Percentiles rank a stretch among this genome's conserved stretches.
Evolutionary conservation across 2,329 filamentous ascomycete species (phyloP).

Genomic region (Nemania abortiva): DNA sequence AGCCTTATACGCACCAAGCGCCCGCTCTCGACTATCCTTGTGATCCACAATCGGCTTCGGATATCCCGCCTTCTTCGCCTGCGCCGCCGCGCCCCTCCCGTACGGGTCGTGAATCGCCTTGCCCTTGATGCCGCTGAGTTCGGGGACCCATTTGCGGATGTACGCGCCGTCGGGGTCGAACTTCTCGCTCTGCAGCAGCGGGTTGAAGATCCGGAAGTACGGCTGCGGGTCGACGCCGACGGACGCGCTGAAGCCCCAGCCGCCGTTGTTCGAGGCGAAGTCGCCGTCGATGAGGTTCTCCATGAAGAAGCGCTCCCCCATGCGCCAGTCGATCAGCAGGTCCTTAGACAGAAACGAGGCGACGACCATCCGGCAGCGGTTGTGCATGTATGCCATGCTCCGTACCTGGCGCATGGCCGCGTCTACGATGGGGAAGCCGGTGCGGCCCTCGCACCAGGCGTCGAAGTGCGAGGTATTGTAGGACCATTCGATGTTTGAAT

Average conservation of each 20-base stretch:
- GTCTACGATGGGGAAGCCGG: slow-evolving; percentile 86
- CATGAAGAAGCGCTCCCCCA: slow-evolving; percentile 87
- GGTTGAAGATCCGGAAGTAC: slow-evolving; percentile 93
- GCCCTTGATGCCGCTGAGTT: slow-evolving; percentile 72
- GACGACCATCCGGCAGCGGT: slow-evolving; percentile 85
- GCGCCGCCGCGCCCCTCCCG: slow-evolving; percentile 67
- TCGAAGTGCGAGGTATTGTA: slow-evolving; percentile 76
- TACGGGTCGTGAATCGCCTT: slow-evolving; percentile 87
- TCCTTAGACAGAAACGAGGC: slow-evolving; percentile 86
- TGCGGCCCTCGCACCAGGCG: slow-evolving; percentile 79
- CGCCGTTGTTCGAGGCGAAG: slow-evolving; percentile 80
- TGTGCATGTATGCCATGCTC: slow-evolving; percentile 82
- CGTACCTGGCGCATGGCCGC: slow-evolving; percentile 85
- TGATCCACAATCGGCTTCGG: slow-evolving; percentile 82
- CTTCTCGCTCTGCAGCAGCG: slow-evolving; percentile 84
- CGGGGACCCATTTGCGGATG: slow-evolving; percentile 85
- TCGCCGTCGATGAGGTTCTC: slow-evolving; percentile 82
- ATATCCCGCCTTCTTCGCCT: slow-evolving; percentile 77
- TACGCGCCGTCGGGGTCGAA: slow-evolving; percentile 84
- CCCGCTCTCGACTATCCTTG: slow-evolving; percentile 73
- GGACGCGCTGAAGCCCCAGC: slow-evolving; percentile 64
- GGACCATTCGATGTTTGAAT: slow-evolving; percentile 85
- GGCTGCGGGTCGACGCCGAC: slow-evolving; percentile 83
- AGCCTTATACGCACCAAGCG: slow-evolving; percentile 77
- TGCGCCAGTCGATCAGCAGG: slow-evolving; percentile 83